phyloP scores from a whole-genome alignment of 495 filamentous ascomycete genomes.

The Oidiodendron maius region DNA sequence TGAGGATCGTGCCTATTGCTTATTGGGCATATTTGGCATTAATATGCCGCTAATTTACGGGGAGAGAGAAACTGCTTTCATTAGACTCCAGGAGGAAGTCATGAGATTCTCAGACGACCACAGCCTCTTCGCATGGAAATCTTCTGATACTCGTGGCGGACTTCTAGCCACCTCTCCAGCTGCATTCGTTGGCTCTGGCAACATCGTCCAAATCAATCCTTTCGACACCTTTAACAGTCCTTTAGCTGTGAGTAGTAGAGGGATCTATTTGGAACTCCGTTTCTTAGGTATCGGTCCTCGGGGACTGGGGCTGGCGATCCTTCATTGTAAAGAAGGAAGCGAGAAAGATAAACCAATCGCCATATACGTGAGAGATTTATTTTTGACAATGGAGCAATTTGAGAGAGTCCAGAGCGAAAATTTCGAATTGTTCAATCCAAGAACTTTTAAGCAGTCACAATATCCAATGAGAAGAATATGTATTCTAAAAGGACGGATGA shows the following conservation, averaged over 20 bases:
- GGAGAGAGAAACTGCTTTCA: background rate
- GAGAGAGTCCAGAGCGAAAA: background rate
- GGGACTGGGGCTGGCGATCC: background rate
- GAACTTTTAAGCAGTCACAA: background rate
- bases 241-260: background rate
- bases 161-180: background rate
- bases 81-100: background rate
- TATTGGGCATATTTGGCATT: background rate
- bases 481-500: background rate
- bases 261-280: background rate
- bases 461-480: background rate
- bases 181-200: background rate
- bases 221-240: background rate
- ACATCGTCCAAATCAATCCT: background rate
- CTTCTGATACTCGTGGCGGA: background rate
- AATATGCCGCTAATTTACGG: too few species aligned
- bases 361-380: background rate
- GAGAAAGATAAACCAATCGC: background rate
- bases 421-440: background rate
- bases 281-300: background rate
- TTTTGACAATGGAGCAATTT: background rate
- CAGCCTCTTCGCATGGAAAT: background rate
- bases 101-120: background rate
- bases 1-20: background rate
- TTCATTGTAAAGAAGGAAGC: background rate